phyloP scores from a whole-genome alignment of 345 rosid species.

The Erysimum cheiranthoides region DNA sequence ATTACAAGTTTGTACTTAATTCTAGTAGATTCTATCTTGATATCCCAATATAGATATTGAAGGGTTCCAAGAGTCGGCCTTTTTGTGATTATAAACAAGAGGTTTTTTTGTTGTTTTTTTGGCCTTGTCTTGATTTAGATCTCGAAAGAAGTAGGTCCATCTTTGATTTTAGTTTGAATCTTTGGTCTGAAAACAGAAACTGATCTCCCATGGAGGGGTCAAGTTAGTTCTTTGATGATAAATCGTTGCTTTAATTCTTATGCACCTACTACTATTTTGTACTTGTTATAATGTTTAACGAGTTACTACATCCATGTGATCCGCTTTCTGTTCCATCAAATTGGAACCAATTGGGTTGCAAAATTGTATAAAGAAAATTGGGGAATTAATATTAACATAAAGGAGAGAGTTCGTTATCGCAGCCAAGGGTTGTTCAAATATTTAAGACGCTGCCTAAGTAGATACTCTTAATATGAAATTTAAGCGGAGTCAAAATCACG shows the following conservation, averaged over 20 bases:
- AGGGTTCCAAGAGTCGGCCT: too few species aligned
- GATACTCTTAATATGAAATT: slow-evolving; percentile 31
- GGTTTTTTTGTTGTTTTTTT: not conserved
- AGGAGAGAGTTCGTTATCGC: slow-evolving; percentile 17
- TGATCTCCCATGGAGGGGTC: not conserved
- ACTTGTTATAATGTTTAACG: not conserved
- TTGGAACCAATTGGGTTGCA: slow-evolving; percentile 19
- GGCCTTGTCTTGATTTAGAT: not conserved
- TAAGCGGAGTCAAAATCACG: slow-evolving; percentile 26
- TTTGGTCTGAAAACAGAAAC: too few species aligned
- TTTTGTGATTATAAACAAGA: too few species aligned
- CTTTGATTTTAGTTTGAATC: not conserved
- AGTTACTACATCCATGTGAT: slow-evolving; percentile 1
- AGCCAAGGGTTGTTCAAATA: slow-evolving; percentile 36
- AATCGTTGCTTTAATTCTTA: too few species aligned
- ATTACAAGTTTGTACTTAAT: not conserved
- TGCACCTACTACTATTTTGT: too few species aligned
- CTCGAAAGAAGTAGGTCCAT: not conserved
- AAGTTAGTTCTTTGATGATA: not conserved
- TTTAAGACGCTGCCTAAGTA: slow-evolving; percentile 37
- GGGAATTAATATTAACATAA: not conserved
- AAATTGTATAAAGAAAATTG: slow-evolving; percentile 4
- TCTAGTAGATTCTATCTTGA: not conserved
- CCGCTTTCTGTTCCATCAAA: not conserved
- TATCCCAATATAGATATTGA: too few species aligned